Percentiles rank a stretch among this genome's conserved stretches.
Evolutionary conservation across 164 flowering plant species (phyloP).

Genomic region (Magnolia sinica): DNA sequence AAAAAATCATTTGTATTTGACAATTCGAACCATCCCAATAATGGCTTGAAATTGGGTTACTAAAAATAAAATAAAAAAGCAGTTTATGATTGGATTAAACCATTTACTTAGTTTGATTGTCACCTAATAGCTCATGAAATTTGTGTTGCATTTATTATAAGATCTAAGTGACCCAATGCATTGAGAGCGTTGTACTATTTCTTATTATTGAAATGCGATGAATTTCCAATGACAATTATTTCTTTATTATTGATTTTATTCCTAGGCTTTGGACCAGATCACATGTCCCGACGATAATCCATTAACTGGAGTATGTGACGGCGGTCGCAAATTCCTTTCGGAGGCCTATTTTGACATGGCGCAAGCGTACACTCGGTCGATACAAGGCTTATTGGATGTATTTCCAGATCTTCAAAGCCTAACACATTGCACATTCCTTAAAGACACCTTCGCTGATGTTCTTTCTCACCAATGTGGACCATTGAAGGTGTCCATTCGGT

Average conservation of each 20-base stretch:
- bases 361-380: slow-evolving; percentile 33
- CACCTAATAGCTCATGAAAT: too few species aligned
- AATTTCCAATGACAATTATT: not conserved
- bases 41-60: too few species aligned
- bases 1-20: too few species aligned
- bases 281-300: slow-evolving; percentile 29
- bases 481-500: slow-evolving; percentile 39
- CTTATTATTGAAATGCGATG: not conserved
- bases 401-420: slow-evolving; percentile 45
- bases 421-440: slow-evolving; percentile 36
- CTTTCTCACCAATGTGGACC: slow-evolving; percentile 45
- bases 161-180: not conserved
- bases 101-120: too few species aligned
- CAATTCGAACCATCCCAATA: too few species aligned
- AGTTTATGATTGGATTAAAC: too few species aligned
- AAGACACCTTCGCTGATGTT: slow-evolving; percentile 28
- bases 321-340: slow-evolving; percentile 30
- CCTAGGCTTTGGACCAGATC: slow-evolving; percentile 39
- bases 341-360: slow-evolving; percentile 29
- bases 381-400: slow-evolving; percentile 34
- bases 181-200: not conserved
- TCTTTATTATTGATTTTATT: not conserved
- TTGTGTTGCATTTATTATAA: too few species aligned
- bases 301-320: slow-evolving; percentile 23
- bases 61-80: too few species aligned